Base-by-base conservation (phyloP, 257 asterid species). In the Linaria vulgaris region DNA sequence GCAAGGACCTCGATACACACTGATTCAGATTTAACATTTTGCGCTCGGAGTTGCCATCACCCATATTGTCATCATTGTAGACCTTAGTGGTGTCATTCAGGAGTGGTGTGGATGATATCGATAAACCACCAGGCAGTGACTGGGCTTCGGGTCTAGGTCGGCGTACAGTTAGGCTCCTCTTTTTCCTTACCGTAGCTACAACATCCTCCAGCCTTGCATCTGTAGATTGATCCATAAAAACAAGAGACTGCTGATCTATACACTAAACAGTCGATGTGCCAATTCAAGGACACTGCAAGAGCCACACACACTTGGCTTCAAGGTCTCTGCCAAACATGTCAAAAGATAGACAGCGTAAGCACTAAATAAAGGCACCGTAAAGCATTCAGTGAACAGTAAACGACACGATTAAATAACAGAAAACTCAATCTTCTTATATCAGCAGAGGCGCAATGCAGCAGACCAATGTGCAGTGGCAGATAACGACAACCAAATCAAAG, bases 11-110 rank as follows among this genome's bases (percentile, higher is more conserved):
- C 23, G 95, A 86, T 55, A 85, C 84, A 47, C 92, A 87, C 63
- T 85, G 94, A 69, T 74, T 94, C 71, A 90, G 79, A 78, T 83
- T 85, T 77, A 84, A 80, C 80, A 84, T 84, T 71, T 87, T 90
- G 47, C 84, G 87, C 34, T 83, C 85, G 31, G 82, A 78, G 71
- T 75, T 79, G 19, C 77, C 73, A 69, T 80, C 95, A 4, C 82
- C 85, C 58, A 62, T 69, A 61, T 78, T 78, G 71, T 92, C 99
- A 68, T 83, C 94, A 44, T 97, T 82, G 10, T 95, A 84, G 47
- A 72, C 83, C 81, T 77, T 86, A 71, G 82, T 69, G 61, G 61
- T 45, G 61, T 88, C 96, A 62, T 83, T 88, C 23, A 95, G 83
- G 58, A 52, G 59, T 15, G 86, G 96, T 21, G 85, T 64, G 9